Evolutionary conservation across 2,329 filamentous ascomycete species (phyloP).

Genomic region (Beauveria australis): DNA sequence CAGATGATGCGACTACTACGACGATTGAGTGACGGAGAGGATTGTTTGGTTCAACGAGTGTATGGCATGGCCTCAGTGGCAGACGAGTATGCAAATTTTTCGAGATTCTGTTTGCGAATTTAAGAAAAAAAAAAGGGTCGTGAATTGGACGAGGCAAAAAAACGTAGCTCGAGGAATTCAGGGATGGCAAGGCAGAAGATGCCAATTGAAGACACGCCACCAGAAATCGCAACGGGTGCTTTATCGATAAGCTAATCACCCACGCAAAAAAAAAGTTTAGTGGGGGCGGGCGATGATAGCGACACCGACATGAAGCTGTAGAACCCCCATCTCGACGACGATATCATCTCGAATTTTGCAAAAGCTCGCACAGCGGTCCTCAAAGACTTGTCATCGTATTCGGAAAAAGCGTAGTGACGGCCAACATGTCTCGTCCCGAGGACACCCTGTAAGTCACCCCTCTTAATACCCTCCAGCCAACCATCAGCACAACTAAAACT

Average conservation of each 20-base stretch:
- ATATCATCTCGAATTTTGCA: background rate
- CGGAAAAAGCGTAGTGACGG: background rate
- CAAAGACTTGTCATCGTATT: background rate
- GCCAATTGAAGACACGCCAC: background rate
- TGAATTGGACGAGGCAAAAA: background rate
- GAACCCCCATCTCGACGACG: background rate
- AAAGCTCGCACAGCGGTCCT: background rate
- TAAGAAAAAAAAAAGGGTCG: background rate
- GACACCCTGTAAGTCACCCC: slow-evolving; percentile 65
- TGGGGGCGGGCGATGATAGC: background rate
- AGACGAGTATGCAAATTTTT: background rate
- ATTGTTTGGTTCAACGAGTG: slow-evolving; percentile 3
- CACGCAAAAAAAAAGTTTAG: slow-evolving; percentile 6
- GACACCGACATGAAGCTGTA: slow-evolving; percentile 1
- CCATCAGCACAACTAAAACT: slow-evolving; percentile 8
- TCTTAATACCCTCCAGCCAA: slow-evolving; percentile 12
- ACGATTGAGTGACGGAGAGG: background rate
- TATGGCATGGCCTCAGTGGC: slow-evolving; percentile 1
- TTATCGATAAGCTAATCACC: slow-evolving; percentile 10
- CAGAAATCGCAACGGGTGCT: background rate
- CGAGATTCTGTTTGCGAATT: background rate
- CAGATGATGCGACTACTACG: background rate
- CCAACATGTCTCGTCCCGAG: slow-evolving; percentile 88
- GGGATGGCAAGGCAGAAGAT: slow-evolving; percentile 1
- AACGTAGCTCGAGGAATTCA: background rate